Evolutionary conservation across 371 early-diverging fungal genomes (phyloP).

Genomic region (Mortierella sp.): DNA sequence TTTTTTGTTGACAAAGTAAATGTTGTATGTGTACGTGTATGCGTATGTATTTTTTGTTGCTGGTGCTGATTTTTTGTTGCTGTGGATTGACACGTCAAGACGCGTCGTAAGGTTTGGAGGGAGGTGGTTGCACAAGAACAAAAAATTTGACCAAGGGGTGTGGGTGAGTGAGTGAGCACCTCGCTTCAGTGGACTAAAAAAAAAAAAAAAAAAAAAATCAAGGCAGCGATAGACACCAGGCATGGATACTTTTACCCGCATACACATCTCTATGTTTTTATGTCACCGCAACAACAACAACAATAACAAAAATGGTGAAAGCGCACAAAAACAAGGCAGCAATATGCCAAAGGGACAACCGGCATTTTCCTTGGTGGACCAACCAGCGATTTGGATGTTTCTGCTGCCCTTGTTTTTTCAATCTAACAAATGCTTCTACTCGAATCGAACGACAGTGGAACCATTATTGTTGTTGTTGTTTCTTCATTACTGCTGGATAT

Average conservation of each 20-base stretch:
- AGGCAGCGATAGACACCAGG: background rate
- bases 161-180: background rate
- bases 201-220: background rate
- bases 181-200: background rate
- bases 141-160: background rate
- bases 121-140: constrained; percentile 10
- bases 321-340: background rate
- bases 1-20: background rate
- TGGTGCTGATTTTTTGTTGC: background rate
- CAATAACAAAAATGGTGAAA: background rate
- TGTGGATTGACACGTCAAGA: background rate
- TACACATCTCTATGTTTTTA: background rate
- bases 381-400: background rate
- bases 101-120: constrained; percentile 13
- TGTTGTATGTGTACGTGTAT: background rate
- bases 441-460: background rate
- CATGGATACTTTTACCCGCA: background rate
- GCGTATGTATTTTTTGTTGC: background rate
- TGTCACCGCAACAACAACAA: background rate
- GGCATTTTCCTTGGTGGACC: background rate
- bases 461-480: background rate
- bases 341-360: background rate
- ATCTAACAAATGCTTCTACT: background rate
- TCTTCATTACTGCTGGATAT: background rate
- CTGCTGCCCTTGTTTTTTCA: background rate